Conservation (phyloP, 2,329 filamentous ascomycete genomes). For the Alternaria tenuissima region DNA sequence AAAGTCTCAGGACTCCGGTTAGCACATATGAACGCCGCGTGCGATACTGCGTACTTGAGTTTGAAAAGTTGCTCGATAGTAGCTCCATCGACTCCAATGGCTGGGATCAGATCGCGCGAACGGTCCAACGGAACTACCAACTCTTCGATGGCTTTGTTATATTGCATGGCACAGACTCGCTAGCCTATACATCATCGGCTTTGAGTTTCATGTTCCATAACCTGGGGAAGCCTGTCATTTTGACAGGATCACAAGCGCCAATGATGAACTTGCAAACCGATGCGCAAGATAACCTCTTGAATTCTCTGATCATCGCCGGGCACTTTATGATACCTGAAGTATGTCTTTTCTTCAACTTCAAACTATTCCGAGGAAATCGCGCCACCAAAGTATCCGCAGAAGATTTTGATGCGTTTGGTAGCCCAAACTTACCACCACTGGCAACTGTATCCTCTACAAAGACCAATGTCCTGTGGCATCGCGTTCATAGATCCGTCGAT, state of each 20-base stretch:
- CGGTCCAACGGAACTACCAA: constrained; percentile 85
- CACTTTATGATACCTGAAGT: constrained; percentile 95
- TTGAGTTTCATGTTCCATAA: constrained; percentile 93
- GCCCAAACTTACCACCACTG: constrained; percentile 84
- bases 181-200: constrained; percentile 87
- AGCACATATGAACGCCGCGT: constrained; percentile 83
- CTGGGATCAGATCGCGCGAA: constrained; percentile 83
- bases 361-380: constrained; percentile 86
- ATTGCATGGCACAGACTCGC: constrained; percentile 87
- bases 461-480: constrained; percentile 81
- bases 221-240: constrained; percentile 87
- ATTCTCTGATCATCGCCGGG: constrained; percentile 86
- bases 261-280: constrained; percentile 93
- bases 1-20: constrained; percentile 78
- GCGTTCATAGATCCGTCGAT: constrained; percentile 76
- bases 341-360: constrained; percentile 92
- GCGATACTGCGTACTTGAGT: constrained; percentile 85
- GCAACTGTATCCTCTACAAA: constrained; percentile 82
- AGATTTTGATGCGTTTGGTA: constrained; percentile 85
- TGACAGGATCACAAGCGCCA: constrained; percentile 75
- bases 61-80: constrained; percentile 84
- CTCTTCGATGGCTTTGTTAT: constrained; percentile 91
- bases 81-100: constrained; percentile 87
- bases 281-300: constrained; percentile 88
- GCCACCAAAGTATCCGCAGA: constrained; percentile 88